These are phyloP conservation scores for Ceratocystis cacaofunesta DNA, from an alignment of 2,329 filamentous ascomycete species.

Conservation along the genomic window DNA sequence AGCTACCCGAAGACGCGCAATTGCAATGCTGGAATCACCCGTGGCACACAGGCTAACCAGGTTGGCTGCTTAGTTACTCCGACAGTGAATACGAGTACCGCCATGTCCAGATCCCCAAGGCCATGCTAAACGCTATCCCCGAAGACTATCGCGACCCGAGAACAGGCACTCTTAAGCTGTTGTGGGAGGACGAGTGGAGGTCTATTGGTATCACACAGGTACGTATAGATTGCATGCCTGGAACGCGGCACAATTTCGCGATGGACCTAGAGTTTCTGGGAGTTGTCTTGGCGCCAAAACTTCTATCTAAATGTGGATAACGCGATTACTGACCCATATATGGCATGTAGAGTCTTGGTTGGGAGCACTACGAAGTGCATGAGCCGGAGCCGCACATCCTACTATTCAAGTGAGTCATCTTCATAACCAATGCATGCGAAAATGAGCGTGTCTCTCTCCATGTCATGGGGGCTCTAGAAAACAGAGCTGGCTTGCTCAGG, in stretches of 20 bases:
- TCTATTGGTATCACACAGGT: constrained; percentile 95
- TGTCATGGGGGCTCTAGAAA: not conserved
- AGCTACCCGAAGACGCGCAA: not conserved
- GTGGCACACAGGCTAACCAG: not conserved
- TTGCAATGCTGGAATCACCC: not conserved
- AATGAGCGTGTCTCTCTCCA: not conserved
- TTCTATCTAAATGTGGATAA: not conserved
- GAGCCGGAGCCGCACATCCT: constrained; percentile 97
- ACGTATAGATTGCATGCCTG: constrained; percentile 21
- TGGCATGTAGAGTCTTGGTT: constrained; percentile 69
- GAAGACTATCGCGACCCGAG: constrained; percentile 81
- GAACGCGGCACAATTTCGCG: too few relatives aligned
- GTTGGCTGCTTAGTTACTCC: constrained; percentile 52
- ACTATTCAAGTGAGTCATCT: constrained; percentile 73
- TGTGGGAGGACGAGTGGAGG: constrained; percentile 99
- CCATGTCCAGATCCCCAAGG: constrained; percentile 92
- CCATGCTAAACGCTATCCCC: constrained; percentile 94
- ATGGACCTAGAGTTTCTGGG: not conserved
- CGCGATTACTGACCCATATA: not conserved
- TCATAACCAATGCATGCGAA: too few relatives aligned
- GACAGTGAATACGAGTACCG: constrained; percentile 92
- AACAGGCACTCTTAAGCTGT: constrained; percentile 83
- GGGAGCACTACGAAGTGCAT: constrained; percentile 99
- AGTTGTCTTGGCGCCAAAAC: not conserved
- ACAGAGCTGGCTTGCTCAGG: not conserved